These are phyloP conservation scores for Phytopythium mirpurense DNA, from an alignment of 352 stramenopile species.

Conservation along the genomic window DNA sequence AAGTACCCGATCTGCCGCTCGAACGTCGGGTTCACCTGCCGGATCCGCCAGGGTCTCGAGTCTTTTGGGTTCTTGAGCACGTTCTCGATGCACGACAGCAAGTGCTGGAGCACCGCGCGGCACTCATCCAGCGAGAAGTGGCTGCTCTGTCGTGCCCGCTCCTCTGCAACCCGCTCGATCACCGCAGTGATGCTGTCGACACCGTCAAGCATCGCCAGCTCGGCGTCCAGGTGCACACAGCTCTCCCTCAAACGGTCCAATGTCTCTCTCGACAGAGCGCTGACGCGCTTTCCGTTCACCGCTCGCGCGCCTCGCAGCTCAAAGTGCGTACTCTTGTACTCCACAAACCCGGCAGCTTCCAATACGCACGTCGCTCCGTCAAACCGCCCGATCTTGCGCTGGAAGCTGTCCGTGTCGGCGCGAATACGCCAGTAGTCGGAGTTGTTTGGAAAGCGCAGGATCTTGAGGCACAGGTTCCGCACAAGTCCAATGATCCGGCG, in stretches of 20 bases:
- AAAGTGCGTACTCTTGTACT: slow-evolving; percentile 48
- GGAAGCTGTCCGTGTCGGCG: slow-evolving; percentile 42
- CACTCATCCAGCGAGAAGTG: slow-evolving; percentile 47
- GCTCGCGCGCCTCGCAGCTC: slow-evolving; percentile 42
- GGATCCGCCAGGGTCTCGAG: slow-evolving; percentile 57
- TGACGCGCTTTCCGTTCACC: slow-evolving; percentile 34
- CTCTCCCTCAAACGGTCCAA: slow-evolving; percentile 40
- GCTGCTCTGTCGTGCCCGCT: slow-evolving; percentile 16
- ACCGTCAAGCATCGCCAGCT: slow-evolving; percentile 52
- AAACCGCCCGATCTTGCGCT: slow-evolving; percentile 59
- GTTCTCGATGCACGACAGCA: slow-evolving; percentile 47
- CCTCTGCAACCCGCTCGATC: slow-evolving; percentile 34
- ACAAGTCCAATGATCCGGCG: slow-evolving; percentile 46
- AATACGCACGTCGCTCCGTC: slow-evolving; percentile 50
- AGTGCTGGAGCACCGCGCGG: slow-evolving; percentile 21
- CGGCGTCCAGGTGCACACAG: slow-evolving; percentile 47
- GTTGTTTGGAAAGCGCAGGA: slow-evolving; percentile 68
- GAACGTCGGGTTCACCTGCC: slow-evolving; percentile 50
- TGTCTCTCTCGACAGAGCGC: slow-evolving; percentile 29
- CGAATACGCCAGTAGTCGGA: slow-evolving; percentile 68
- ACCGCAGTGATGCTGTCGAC: slow-evolving; percentile 61
- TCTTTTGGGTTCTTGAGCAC: slow-evolving; percentile 71
- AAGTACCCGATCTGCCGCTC: slow-evolving; percentile 61
- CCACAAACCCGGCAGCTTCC: slow-evolving; percentile 51
- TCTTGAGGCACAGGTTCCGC: slow-evolving; percentile 55